Evolutionary conservation across 2,329 filamentous ascomycete genomes (phyloP).

Genomic region (Aspergillus oerlinghausenensis): DNA sequence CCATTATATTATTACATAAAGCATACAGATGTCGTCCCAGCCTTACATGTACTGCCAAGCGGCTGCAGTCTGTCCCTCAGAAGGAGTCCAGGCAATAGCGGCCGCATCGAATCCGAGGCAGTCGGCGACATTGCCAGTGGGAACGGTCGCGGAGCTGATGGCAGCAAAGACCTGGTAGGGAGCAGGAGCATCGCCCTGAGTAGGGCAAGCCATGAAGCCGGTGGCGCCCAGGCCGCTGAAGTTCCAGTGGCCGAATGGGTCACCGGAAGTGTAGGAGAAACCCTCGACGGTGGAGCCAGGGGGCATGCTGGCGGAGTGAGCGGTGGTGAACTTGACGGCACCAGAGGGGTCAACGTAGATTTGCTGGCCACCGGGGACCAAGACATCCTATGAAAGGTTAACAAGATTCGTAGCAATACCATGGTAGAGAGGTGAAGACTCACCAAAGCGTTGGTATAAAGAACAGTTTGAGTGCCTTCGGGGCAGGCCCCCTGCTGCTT

Average conservation of each 20-base stretch:
- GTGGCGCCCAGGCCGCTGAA: slow-evolving; percentile 28
- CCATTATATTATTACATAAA: neutral
- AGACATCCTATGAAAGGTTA: slow-evolving; percentile 34
- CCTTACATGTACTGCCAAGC: slow-evolving; percentile 39
- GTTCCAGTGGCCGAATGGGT: slow-evolving; percentile 23
- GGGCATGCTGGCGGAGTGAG: slow-evolving; percentile 52
- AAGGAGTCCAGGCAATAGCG: slow-evolving; percentile 19
- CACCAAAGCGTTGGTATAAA: slow-evolving; percentile 37
- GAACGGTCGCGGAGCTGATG: slow-evolving; percentile 34
- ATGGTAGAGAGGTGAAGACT: slow-evolving; percentile 7
- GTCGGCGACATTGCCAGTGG: slow-evolving; percentile 32
- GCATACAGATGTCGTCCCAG: neutral
- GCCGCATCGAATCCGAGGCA: slow-evolving; percentile 37
- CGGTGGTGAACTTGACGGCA: slow-evolving; percentile 50
- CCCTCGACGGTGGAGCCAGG: slow-evolving; percentile 46
- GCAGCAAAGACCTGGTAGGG: slow-evolving; percentile 39
- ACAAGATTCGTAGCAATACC: slow-evolving; percentile 17
- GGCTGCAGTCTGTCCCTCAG: slow-evolving; percentile 12
- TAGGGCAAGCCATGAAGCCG: slow-evolving; percentile 42
- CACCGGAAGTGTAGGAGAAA: slow-evolving; percentile 40
- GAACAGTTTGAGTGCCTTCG: slow-evolving; percentile 44
- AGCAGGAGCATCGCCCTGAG: slow-evolving; percentile 9
- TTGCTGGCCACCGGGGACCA: slow-evolving; percentile 59
- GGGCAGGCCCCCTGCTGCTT: slow-evolving; percentile 34
- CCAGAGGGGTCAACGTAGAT: slow-evolving; percentile 55